Percentiles rank a stretch among this genome's conserved stretches.
These are phyloP conservation scores for Neoboletus magnificus DNA, from an alignment of 768 basidiomycete species.

Conservation along the genomic window DNA sequence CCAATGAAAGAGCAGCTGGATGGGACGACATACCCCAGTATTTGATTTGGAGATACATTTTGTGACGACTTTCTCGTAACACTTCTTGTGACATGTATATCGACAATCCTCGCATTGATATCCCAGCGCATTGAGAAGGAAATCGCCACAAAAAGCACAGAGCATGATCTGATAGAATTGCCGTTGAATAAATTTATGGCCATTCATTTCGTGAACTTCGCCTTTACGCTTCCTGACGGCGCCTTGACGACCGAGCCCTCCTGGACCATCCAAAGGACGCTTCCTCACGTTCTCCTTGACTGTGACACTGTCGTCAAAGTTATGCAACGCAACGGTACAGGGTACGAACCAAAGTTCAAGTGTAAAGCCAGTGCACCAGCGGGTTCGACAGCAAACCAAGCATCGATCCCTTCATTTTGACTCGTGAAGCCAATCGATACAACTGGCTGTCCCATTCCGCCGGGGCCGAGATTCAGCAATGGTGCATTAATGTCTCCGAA, in stretches of 20 bases:
- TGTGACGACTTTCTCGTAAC: conserved; percentile 97
- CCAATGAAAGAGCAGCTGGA: not conserved
- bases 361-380: conserved; percentile 88
- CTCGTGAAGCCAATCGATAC: conserved; percentile 22
- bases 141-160: conserved; percentile 97
- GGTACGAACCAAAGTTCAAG: conserved; percentile 83
- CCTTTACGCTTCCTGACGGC: conserved; percentile 97
- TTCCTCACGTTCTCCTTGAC: conserved; percentile 98
- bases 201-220: conserved; percentile 99
- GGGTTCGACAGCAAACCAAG: conserved; percentile 97
- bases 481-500: conserved; percentile 45
- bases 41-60: conserved; percentile 99
- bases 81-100: conserved; percentile 99
- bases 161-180: conserved; percentile 99
- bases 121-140: conserved; percentile 94
- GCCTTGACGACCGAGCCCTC: conserved; percentile 94
- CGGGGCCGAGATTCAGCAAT: conserved; percentile 36
- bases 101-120: conserved; percentile 99
- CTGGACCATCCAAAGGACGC: conserved; percentile 87
- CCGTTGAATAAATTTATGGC: conserved; percentile 94
- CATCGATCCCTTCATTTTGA: conserved; percentile 79
- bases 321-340: not conserved
- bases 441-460: conserved; percentile 27
- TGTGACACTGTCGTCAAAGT: conserved; percentile 31
- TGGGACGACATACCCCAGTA: conserved; percentile 65